phyloP scores from a whole-genome alignment of 169 alveolate species.

The Plasmodium sp. region DNA sequence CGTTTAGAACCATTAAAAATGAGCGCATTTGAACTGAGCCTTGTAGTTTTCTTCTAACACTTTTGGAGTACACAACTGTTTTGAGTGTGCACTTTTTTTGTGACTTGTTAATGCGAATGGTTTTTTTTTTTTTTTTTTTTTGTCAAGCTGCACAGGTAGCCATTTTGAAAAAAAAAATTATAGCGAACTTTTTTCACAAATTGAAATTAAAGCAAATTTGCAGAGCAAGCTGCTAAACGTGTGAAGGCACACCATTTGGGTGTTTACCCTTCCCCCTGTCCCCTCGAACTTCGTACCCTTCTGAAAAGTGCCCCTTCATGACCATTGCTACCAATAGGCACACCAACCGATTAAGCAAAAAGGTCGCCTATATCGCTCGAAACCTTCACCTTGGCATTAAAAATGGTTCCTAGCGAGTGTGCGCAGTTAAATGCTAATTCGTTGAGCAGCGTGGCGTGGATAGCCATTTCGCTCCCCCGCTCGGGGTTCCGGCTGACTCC shows the following conservation, averaged over 20 bases:
- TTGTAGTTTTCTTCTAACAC: neutral
- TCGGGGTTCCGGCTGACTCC: neutral
- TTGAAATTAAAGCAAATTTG: neutral
- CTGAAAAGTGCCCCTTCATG: neutral
- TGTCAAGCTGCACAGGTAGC: neutral
- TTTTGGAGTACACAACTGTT: neutral
- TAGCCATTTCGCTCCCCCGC: conserved; percentile 1
- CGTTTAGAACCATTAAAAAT: neutral
- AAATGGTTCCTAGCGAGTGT: conserved; percentile 43
- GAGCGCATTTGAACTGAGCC: neutral
- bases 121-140: conserved; percentile 1
- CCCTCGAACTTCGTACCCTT: neutral
- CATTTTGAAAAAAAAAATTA: neutral
- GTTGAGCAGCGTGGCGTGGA: neutral
- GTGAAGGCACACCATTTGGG: neutral
- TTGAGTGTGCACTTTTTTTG: neutral
- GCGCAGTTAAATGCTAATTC: conserved; percentile 9
- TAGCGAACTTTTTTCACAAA: neutral
- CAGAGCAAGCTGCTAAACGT: neutral
- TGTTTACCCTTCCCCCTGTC: neutral
- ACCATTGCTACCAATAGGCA: neutral
- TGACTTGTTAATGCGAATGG: neutral
- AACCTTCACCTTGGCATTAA: conserved; percentile 34
- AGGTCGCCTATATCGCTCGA: conserved; percentile 15
- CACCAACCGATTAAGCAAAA: conserved; percentile 1